Conservation (phyloP, 1,284 basidiomycete genomes). For the Sporisorium exsertum region DNA sequence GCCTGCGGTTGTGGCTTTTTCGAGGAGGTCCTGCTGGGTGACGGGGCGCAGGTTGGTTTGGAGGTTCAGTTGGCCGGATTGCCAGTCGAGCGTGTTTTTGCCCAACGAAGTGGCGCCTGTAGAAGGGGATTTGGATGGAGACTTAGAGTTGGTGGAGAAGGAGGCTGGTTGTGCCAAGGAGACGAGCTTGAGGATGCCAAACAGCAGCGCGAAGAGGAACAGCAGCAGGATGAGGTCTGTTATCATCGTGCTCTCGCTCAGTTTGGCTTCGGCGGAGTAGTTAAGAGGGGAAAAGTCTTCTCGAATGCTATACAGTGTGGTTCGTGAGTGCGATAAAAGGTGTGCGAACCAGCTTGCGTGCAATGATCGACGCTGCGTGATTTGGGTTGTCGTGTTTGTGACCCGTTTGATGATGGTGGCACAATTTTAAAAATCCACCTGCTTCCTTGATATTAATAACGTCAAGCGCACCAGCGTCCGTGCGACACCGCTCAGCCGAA, state of each 20-base stretch:
- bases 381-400: too few relatives aligned
- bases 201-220: not conserved
- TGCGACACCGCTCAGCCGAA: too few relatives aligned
- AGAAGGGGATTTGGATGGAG: not conserved
- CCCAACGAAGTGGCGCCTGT: not conserved
- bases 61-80: conserved; percentile 11
- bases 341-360: too few relatives aligned
- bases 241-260: conserved; percentile 1
- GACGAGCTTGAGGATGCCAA: not conserved
- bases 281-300: too few relatives aligned
- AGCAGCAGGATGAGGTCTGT: conserved; percentile 3
- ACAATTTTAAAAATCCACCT: too few relatives aligned
- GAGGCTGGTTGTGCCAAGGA: not conserved
- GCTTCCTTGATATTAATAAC: too few relatives aligned
- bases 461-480: too few relatives aligned
- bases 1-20: not conserved
- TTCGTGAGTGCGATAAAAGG: too few relatives aligned
- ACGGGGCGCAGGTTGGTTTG: conserved; percentile 15
- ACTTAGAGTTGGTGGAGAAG: not conserved
- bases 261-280: too few relatives aligned
- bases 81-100: conserved; percentile 14
- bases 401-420: too few relatives aligned
- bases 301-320: too few relatives aligned
- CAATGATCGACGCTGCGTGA: too few relatives aligned
- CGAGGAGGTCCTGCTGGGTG: conserved; percentile 25